A percentile compares a stretch with the other conserved stretches of the same genome.
Conservation (phyloP, 148 eudicot genomes). For the Rheum nobile region DNA sequence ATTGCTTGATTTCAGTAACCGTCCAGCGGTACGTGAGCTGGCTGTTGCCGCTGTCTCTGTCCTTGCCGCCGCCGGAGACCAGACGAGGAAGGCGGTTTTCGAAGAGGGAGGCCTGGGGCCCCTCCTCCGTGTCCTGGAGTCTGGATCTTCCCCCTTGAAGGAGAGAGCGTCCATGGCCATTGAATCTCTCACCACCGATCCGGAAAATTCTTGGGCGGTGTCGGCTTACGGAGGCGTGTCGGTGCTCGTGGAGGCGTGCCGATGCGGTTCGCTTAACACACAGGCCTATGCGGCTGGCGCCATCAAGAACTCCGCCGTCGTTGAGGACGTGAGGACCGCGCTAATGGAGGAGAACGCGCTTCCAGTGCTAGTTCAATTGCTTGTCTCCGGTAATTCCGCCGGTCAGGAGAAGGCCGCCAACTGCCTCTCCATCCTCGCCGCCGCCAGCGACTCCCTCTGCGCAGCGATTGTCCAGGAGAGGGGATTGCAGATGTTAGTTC, state of each 20-base stretch:
- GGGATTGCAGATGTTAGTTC: conserved; percentile 31
- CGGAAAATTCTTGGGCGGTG: conserved; percentile 55
- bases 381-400: conserved; percentile 23
- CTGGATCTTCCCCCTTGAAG: conserved; percentile 24
- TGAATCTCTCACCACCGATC: conserved; percentile 39
- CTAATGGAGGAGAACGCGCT: conserved; percentile 39
- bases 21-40: conserved; percentile 24
- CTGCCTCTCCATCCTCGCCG: conserved; percentile 44
- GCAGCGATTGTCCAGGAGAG: conserved; percentile 28
- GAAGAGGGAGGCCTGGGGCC: conserved; percentile 64
- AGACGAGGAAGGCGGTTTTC: conserved; percentile 34
- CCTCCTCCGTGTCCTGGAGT: conserved; percentile 32
- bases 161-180: conserved; percentile 50
- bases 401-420: conserved; percentile 38
- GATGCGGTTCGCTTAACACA: conserved; percentile 26
- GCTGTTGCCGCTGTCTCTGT: conserved; percentile 31
- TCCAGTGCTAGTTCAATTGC: conserved; percentile 30
- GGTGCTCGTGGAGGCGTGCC: conserved; percentile 32
- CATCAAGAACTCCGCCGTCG: conserved; percentile 25
- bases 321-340: conserved; percentile 33
- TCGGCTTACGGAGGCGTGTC: conserved; percentile 56
- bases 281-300: conserved; percentile 40
- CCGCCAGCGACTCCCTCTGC: conserved; percentile 25
- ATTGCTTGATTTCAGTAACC: conserved; percentile 26
- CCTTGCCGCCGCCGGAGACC: conserved; percentile 28